phyloP scores from a whole-genome alignment of 2,329 filamentous ascomycete species.

The Aureobasidium sp. region DNA sequence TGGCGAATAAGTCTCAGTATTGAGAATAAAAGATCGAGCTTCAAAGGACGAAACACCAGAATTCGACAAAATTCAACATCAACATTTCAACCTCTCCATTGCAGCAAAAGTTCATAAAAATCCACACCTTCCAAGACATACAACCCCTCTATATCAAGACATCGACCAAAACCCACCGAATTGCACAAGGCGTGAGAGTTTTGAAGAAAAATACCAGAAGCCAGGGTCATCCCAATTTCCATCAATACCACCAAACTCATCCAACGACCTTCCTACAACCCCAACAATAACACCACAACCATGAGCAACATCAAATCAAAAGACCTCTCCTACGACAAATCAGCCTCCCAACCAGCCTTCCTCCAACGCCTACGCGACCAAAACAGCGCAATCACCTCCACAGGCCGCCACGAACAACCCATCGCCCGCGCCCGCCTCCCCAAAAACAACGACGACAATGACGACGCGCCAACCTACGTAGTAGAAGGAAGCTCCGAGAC shows the following conservation, averaged over 20 bases:
- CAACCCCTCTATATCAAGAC: too few species aligned
- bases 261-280: neutral
- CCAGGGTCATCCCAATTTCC: neutral
- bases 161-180: too few species aligned
- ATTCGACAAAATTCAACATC: neutral
- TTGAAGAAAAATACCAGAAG: neutral
- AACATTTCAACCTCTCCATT: neutral
- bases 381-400: slow-evolving; percentile 36
- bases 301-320: slow-evolving; percentile 43
- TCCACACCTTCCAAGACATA: too few species aligned
- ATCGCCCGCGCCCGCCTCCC: slow-evolving; percentile 40
- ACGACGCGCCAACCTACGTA: slow-evolving; percentile 67
- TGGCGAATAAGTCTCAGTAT: neutral
- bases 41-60: neutral
- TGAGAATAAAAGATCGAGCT: too few species aligned
- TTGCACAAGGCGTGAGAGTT: too few species aligned
- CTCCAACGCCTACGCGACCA: slow-evolving; percentile 44
- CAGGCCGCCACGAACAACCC: slow-evolving; percentile 37
- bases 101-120: too few species aligned
- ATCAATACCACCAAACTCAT: neutral
- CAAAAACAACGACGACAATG: slow-evolving; percentile 54
- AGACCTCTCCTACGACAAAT: slow-evolving; percentile 54
- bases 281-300: neutral
- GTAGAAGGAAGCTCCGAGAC: slow-evolving; percentile 65
- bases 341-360: slow-evolving; percentile 44